Evolutionary conservation across 139 green algal genomes (phyloP).

Genomic region (Chlorella sp.): DNA sequence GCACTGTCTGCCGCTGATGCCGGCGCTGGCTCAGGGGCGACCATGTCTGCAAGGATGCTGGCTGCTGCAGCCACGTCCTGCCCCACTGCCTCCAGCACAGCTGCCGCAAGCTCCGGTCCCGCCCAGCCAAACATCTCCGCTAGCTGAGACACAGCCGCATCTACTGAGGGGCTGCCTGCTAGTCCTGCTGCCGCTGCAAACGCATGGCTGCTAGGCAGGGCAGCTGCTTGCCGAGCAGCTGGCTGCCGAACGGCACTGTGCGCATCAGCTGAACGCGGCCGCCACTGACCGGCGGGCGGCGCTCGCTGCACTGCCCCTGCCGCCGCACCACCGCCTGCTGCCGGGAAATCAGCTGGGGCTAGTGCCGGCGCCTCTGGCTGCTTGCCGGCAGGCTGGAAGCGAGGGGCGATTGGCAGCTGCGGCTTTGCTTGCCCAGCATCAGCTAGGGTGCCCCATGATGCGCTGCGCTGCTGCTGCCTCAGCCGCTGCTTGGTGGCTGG

Average conservation of each 20-base stretch:
- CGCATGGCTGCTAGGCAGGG: background rate
- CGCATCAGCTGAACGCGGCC: background rate
- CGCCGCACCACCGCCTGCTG: background rate
- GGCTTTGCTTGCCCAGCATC: background rate
- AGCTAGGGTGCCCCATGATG: background rate
- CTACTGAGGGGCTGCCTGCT: background rate
- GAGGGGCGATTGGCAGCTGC: background rate
- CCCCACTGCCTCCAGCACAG: background rate
- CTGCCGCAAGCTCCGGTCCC: background rate
- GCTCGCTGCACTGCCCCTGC: background rate
- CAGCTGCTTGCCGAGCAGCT: background rate
- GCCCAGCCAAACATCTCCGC: background rate
- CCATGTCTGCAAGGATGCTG: conserved; percentile 3
- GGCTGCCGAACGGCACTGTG: no score
- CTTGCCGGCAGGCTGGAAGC: background rate
- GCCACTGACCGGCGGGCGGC: background rate
- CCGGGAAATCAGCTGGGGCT: background rate
- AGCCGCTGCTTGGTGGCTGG: no score
- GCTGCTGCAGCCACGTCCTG: background rate
- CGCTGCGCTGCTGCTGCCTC: background rate
- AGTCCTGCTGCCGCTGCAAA: background rate
- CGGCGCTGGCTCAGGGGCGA: background rate
- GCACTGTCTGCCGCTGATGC: background rate
- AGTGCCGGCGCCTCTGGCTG: background rate
- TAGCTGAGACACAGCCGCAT: background rate